Conservation (phyloP, 805 yeast genomes). For the Starmerella sp. region DNA sequence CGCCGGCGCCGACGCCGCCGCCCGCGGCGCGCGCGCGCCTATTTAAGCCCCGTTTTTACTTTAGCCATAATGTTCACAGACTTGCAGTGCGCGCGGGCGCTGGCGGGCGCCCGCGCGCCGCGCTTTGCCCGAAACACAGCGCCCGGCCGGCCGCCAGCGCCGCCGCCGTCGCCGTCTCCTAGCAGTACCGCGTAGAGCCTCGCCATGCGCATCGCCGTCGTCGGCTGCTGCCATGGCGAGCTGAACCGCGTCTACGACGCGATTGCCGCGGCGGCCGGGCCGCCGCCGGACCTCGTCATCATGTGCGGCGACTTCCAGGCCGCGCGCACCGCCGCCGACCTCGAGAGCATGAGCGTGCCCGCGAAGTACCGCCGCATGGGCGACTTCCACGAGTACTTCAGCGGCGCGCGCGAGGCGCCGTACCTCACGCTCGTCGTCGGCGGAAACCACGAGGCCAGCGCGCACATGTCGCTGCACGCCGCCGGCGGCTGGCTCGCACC, state of each 20-base stretch:
- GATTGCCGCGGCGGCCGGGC: background rate
- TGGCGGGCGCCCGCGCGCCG: too few relatives aligned
- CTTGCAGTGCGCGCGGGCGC: too few relatives aligned
- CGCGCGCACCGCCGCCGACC: constrained; percentile 50
- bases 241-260: constrained; percentile 16
- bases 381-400: constrained; percentile 66
- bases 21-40: too few relatives aligned
- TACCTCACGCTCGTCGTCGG: constrained; percentile 74
- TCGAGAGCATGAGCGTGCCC: constrained; percentile 66
- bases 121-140: too few relatives aligned
- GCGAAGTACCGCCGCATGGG: constrained; percentile 62
- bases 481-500: constrained; percentile 93
- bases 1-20: too few relatives aligned
- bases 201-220: constrained; percentile 22
- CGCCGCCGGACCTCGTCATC: constrained; percentile 43
- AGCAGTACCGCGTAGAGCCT: background rate
- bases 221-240: constrained; percentile 25
- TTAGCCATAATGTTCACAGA: too few relatives aligned
- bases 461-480: constrained; percentile 57
- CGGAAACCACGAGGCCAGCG: constrained; percentile 90
- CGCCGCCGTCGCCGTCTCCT: background rate
- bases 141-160: too few relatives aligned
- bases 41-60: too few relatives aligned
- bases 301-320: constrained; percentile 93
- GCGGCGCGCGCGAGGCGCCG: constrained; percentile 53